A percentile compares a stretch with the other conserved stretches of the same genome.
These are phyloP conservation scores for Cryptococcus sp. DNA, from an alignment of 1,284 basidiomycete genomes.

Conservation along the genomic window DNA sequence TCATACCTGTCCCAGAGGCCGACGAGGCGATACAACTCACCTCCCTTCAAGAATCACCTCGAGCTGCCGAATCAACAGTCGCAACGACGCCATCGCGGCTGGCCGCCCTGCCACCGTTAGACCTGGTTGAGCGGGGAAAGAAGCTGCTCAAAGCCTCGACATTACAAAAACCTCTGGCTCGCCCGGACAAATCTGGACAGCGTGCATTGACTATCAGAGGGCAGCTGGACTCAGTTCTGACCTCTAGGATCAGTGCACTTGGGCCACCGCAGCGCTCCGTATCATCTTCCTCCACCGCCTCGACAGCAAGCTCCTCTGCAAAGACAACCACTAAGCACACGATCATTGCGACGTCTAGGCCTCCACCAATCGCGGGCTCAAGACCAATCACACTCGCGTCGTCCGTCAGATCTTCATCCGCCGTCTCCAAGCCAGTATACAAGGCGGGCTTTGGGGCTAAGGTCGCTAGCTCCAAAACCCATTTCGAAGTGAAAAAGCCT, in stretches of 20 bases:
- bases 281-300: conserved; percentile 11
- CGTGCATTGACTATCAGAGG: conserved; percentile 24
- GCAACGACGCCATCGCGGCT: conserved; percentile 10
- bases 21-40: neutral
- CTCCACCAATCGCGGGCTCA: too few species aligned
- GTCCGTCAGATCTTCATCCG: too few species aligned
- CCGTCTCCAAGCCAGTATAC: too few species aligned
- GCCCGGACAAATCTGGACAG: conserved; percentile 11
- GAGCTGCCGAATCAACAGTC: neutral
- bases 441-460: too few species aligned
- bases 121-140: conserved; percentile 15
- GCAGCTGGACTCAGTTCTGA: conserved; percentile 31
- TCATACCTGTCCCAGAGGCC: neutral
- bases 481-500: too few species aligned
- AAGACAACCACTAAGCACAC: neutral
- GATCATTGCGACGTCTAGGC: too few species aligned
- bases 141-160: conserved; percentile 7
- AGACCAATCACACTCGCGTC: too few species aligned
- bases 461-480: too few species aligned
- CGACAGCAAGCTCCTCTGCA: conserved; percentile 6
- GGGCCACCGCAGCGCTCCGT: conserved; percentile 28
- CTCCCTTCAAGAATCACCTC: neutral
- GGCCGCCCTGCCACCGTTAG: conserved; percentile 11
- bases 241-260: conserved; percentile 11
- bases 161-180: neutral